These are phyloP conservation scores for Phytophthora cryptogea DNA, from an alignment of 352 stramenopile species.

Conservation along the genomic window DNA sequence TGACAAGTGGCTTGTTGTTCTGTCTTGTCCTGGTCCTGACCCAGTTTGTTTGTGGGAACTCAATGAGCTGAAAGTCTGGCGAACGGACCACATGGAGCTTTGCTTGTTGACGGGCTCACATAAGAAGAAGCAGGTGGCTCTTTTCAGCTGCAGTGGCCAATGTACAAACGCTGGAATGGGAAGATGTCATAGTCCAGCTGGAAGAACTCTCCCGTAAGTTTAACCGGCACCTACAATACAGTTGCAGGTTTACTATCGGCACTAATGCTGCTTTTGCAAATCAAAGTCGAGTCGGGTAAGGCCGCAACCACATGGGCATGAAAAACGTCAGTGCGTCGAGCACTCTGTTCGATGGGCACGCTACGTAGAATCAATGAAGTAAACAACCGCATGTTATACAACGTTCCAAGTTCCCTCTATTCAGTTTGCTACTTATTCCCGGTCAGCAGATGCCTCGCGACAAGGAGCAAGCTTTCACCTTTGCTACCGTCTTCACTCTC, in stretches of 20 bases:
- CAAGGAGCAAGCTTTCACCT: constrained; percentile 6
- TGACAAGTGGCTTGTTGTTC: constrained; percentile 13
- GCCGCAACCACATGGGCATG: constrained; percentile 7
- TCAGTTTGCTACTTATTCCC: constrained; percentile 4
- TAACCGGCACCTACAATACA: neutral
- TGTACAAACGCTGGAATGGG: constrained; percentile 1
- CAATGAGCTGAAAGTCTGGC: constrained; percentile 8
- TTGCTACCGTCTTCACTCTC: neutral
- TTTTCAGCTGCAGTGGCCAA: constrained; percentile 4
- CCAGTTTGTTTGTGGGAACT: neutral
- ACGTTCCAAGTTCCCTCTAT: constrained; percentile 1
- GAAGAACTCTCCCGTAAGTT: constrained; percentile 15
- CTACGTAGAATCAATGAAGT: neutral
- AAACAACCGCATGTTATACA: neutral
- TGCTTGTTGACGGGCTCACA: constrained; percentile 22
- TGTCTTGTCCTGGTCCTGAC: neutral
- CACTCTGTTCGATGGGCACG: constrained; percentile 5
- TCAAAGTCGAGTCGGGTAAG: neutral
- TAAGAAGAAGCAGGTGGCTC: constrained; percentile 4
- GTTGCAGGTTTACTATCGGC: neutral
- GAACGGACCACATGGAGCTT: constrained; percentile 18
- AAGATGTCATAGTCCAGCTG: constrained; percentile 20
- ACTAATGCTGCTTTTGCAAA: neutral
- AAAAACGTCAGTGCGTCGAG: constrained; percentile 6
- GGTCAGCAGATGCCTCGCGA: constrained; percentile 9